A percentile compares a stretch with the other conserved stretches of the same genome.
These are phyloP conservation scores for Protomyces lactucae-debilis DNA, from an alignment of 1,139 yeast genomes.

Conservation along the genomic window DNA sequence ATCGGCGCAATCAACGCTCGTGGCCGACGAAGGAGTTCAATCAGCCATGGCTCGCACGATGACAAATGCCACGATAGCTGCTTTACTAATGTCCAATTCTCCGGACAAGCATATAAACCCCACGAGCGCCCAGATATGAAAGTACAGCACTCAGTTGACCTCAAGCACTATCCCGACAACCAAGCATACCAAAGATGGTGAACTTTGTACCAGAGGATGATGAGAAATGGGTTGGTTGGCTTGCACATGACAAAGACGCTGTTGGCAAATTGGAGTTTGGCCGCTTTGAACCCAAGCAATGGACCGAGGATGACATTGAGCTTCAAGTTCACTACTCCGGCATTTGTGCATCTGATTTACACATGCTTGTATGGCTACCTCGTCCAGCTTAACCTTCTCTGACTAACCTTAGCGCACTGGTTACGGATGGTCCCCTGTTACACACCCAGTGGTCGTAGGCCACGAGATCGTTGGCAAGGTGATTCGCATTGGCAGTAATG, in stretches of 20 bases:
- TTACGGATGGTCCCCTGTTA: slow-evolving; percentile 43
- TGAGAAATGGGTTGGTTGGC: slow-evolving; percentile 24
- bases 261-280: slow-evolving; percentile 31
- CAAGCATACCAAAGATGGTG: no score
- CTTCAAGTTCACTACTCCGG: slow-evolving; percentile 40
- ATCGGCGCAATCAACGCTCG: no score
- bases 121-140: no score
- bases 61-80: no score
- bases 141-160: no score
- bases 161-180: no score
- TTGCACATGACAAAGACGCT: slow-evolving; percentile 31
- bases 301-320: slow-evolving; percentile 33
- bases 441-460: slow-evolving; percentile 43
- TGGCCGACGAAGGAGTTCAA: no score
- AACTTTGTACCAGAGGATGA: no score
- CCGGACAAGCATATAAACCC: no score
- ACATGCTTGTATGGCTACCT: slow-evolving; percentile 38
- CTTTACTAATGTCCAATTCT: no score
- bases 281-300: slow-evolving; percentile 31
- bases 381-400: no score
- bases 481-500: slow-evolving; percentile 49
- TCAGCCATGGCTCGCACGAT: no score
- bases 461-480: slow-evolving; percentile 58
- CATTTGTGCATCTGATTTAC: slow-evolving; percentile 58
- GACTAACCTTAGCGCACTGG: slow-evolving; percentile 5